Conservation (phyloP, 768 basidiomycete species). For the Termitomyces sp. region DNA sequence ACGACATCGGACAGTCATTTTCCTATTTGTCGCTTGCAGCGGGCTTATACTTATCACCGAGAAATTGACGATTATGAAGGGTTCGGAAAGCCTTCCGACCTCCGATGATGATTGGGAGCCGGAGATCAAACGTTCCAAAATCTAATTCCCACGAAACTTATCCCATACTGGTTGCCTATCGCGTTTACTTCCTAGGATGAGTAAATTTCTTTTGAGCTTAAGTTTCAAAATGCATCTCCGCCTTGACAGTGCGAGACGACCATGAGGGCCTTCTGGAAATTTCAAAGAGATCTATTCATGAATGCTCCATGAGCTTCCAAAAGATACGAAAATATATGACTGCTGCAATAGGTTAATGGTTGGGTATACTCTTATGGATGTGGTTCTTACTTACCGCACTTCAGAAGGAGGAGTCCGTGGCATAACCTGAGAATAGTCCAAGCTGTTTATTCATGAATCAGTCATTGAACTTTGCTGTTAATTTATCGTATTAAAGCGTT, state of each 20-base stretch:
- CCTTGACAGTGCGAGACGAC: background rate
- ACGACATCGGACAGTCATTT: conserved; percentile 13
- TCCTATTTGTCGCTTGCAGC: background rate
- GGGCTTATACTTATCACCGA: background rate
- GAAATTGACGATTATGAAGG: background rate
- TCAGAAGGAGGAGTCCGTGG: background rate
- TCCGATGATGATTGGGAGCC: background rate
- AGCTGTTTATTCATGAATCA: background rate
- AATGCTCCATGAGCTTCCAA: background rate
- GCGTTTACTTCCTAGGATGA: background rate
- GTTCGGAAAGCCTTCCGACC: background rate
- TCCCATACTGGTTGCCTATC: background rate
- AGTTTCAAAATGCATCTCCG: background rate
- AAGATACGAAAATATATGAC: background rate
- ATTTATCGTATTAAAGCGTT: too few species aligned
- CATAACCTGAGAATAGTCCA: background rate
- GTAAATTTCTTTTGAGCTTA: background rate
- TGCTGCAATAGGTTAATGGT: background rate
- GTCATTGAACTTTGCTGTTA: too few species aligned
- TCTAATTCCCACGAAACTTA: background rate
- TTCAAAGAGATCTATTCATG: background rate
- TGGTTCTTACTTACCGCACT: background rate
- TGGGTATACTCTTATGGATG: background rate
- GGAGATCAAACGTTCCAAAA: background rate
- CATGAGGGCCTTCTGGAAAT: background rate